Evolutionary conservation across 2,329 filamentous ascomycete species (phyloP).

Genomic region (Pestalotiopsis sp.): DNA sequence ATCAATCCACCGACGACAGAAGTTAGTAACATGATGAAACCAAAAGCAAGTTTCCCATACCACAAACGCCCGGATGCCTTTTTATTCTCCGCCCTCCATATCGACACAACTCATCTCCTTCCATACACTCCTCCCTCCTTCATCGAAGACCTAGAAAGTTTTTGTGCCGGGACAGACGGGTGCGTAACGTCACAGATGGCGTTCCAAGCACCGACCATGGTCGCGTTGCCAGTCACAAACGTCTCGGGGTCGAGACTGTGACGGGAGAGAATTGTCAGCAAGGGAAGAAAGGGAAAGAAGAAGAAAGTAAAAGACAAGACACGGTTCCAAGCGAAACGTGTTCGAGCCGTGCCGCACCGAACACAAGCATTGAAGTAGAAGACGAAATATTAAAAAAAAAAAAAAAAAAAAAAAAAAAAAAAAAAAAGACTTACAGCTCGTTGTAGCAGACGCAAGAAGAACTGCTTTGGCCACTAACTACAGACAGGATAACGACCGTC

Average conservation of each 20-base stretch:
- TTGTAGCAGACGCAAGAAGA: constrained; percentile 30
- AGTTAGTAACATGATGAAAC: too few relatives aligned
- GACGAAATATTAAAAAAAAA: too few relatives aligned
- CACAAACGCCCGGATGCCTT: too few relatives aligned
- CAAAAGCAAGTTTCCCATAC: too few relatives aligned
- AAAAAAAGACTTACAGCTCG: constrained; percentile 27
- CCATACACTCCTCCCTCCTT: background rate
- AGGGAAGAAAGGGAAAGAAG: background rate
- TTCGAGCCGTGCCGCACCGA: too few relatives aligned
- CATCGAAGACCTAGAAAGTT: background rate
- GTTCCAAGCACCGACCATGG: constrained; percentile 32
- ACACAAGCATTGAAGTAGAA: background rate
- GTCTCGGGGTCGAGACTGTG: constrained; percentile 26
- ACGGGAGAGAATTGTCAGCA: background rate
- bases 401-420: background rate
- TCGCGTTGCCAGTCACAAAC: constrained; percentile 27
- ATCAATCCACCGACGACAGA: too few relatives aligned
- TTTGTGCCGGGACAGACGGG: background rate
- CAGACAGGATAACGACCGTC: background rate
- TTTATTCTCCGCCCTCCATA: too few relatives aligned
- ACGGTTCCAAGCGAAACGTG: too few relatives aligned
- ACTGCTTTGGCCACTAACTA: constrained; percentile 15
- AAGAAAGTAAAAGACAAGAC: background rate
- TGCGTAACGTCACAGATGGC: constrained; percentile 25
- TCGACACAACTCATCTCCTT: too few relatives aligned